Conservation (phyloP, 1,139 yeast genomes). For the Kodamaea suecica region DNA sequence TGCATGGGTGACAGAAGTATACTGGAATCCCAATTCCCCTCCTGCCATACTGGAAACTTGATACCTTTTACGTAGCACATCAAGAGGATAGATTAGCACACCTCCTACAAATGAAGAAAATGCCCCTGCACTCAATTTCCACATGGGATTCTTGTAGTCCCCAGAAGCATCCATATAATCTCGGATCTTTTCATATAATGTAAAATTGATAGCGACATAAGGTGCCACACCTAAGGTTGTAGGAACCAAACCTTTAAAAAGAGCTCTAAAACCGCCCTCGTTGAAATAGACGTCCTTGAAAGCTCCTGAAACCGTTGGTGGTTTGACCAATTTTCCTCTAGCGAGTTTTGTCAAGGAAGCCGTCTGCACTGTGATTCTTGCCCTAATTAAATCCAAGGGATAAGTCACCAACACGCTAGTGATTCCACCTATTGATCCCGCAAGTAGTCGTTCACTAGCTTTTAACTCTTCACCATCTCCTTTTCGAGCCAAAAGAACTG, state of each 20-base stretch:
- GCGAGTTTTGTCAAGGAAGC: conserved; percentile 61
- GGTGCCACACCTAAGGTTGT: conserved; percentile 95
- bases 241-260: conserved; percentile 84
- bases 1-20: conserved; percentile 71
- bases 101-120: conserved; percentile 70
- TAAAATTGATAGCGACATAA: conserved; percentile 88
- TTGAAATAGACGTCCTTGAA: conserved; percentile 55
- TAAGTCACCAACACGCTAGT: conserved; percentile 81
- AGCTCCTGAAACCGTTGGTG: conserved; percentile 70
- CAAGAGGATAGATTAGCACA: conserved; percentile 84
- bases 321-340: conserved; percentile 42
- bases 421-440: conserved; percentile 83
- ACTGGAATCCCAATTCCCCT: conserved; percentile 78
- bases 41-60: conserved; percentile 85
- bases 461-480: conserved; percentile 37
- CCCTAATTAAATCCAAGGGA: conserved; percentile 88
- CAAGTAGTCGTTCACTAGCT: conserved; percentile 56
- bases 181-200: conserved; percentile 79
- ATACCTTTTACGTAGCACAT: conserved; percentile 80
- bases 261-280: conserved; percentile 80
- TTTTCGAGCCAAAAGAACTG: conserved; percentile 30
- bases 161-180: conserved; percentile 46
- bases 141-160: conserved; percentile 44
- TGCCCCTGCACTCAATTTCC: conserved; percentile 79
- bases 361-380: conserved; percentile 85